These are phyloP conservation scores for Mesembryanthemum crystallinum DNA, from an alignment of 148 eudicot genomes.

Conservation along the genomic window DNA sequence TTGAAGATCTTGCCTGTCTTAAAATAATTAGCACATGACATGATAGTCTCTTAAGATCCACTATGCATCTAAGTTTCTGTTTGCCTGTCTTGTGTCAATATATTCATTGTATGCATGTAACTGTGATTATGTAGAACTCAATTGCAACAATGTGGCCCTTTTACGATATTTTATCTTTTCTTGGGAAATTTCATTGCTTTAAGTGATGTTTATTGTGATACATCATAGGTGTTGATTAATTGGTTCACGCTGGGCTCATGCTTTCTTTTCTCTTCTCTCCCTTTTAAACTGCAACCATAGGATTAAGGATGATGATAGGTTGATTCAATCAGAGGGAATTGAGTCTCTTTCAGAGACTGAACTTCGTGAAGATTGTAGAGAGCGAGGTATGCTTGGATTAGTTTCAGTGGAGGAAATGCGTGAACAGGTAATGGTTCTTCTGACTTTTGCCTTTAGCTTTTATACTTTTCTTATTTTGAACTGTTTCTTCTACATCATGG, in stretches of 20 bases:
- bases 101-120: not conserved
- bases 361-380: constrained; percentile 81
- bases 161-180: not conserved
- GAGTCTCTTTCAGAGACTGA: constrained; percentile 88
- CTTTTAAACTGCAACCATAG: constrained; percentile 20
- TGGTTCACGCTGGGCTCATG: not conserved
- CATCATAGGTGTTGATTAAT: not conserved
- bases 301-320: constrained; percentile 70
- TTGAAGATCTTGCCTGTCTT: too few species aligned
- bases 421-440: constrained; percentile 48
- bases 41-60: not conserved
- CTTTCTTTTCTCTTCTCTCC: not conserved
- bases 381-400: constrained; percentile 78
- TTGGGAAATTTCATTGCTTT: not conserved
- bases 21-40: too few species aligned
- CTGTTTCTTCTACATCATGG: not conserved
- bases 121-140: not conserved
- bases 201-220: not conserved
- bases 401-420: constrained; percentile 79
- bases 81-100: not conserved
- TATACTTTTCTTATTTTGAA: not conserved
- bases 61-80: not conserved
- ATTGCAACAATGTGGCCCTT: not conserved
- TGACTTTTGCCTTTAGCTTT: constrained; percentile 6
- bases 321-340: constrained; percentile 79